Base-by-base conservation (phyloP, 768 basidiomycete genomes). In the Panaeolus papilionaceus region DNA sequence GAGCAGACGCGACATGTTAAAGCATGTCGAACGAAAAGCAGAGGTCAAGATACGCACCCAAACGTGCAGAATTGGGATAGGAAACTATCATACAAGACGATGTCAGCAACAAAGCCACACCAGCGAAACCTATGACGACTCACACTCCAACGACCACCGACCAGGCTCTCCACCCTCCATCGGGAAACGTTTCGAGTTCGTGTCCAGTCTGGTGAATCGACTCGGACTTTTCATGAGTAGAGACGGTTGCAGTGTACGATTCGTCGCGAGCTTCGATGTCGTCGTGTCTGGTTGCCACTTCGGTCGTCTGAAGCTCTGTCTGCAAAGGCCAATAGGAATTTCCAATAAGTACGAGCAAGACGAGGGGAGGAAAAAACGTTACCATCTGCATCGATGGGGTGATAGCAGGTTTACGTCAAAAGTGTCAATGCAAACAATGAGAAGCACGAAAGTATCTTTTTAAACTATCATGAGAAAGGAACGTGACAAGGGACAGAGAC, bases 101-200 rank as follows among this genome's bases (percentile, higher is more conserved):
- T 26, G 18, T 44, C 62, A 39, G 62, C 38, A 23, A 49, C 12
- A 16, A 16, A 33, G 62, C 12, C 44, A 40, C 38, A 26, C 1
- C 16, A 5, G 65, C 18, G 5, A 37, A 37, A 20, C 40, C 54
- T 26, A 61, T 26, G 28, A 49, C 2, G n/a, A 73, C 79, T 71
- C 69, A 84, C 81, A 81, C 82, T 63, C 85, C 85, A n/a, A 76
- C 20, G 26, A 85, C 78, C 10, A 80, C 79, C 28, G 78, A 70
- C 84, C 83, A 84, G 5, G 80, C 83, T 62, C 77, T 72, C 70
- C 71, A 71, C 8, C 83, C 83, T n/a, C 83, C 82, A 40, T 84
- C 82, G 20, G 81, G 77, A 58, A 58, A 58, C 54, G 54, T 33
- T 58, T 58, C 28, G 54, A 58, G 54, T 33, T 58, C 54, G 14